Evolutionary conservation across 352 stramenopile species (phyloP).

Genomic region (Blastocystis sp.): DNA sequence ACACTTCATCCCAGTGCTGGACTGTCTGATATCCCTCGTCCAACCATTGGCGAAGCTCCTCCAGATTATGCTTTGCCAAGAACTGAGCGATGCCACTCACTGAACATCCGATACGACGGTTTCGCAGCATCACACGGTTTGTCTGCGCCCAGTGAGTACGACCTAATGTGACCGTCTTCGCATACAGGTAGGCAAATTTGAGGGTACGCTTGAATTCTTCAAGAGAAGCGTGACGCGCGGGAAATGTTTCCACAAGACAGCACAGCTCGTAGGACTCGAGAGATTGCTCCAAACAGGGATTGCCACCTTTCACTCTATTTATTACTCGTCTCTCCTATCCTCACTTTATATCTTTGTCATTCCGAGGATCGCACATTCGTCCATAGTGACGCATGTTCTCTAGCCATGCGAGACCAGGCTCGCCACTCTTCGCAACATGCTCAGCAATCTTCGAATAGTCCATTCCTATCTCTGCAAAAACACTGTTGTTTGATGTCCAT

Average conservation of each 20-base stretch:
- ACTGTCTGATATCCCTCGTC: constrained; percentile 75
- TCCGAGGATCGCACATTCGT: constrained; percentile 76
- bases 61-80: constrained; percentile 72
- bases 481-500: constrained; percentile 86
- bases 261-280: constrained; percentile 86
- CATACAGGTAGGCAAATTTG: constrained; percentile 79
- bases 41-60: constrained; percentile 78
- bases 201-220: constrained; percentile 80
- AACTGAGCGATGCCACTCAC: constrained; percentile 87
- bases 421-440: constrained; percentile 76
- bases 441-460: constrained; percentile 78
- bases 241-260: constrained; percentile 86
- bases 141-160: constrained; percentile 81
- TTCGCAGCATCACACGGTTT: constrained; percentile 82
- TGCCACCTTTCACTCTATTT: constrained; percentile 69
- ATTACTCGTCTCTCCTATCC: constrained; percentile 65
- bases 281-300: constrained; percentile 83
- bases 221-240: constrained; percentile 75
- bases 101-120: constrained; percentile 80
- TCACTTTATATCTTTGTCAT: constrained; percentile 71
- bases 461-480: constrained; percentile 84
- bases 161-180: constrained; percentile 85
- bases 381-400: constrained; percentile 83
- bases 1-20: constrained; percentile 70
- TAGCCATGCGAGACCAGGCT: constrained; percentile 85